phyloP scores from a whole-genome alignment of 2,329 filamentous ascomycete species.

The Grosmannia clavigera region DNA sequence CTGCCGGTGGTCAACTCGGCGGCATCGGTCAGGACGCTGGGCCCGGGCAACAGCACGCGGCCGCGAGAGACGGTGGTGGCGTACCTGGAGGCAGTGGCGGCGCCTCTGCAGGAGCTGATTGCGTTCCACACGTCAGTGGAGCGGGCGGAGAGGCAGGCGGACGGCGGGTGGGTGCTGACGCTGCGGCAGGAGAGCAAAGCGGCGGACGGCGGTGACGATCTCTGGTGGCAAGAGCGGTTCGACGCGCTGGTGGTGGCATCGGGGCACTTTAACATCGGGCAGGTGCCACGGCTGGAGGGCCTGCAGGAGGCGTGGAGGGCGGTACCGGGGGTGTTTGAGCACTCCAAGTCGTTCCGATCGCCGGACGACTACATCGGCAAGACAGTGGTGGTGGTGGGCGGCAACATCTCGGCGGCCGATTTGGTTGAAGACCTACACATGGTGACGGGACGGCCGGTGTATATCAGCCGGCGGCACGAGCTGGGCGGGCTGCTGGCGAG shows the following conservation, averaged over 20 bases:
- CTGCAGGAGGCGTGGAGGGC: conserved; percentile 22
- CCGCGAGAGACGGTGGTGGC: background rate
- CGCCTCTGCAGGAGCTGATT: background rate
- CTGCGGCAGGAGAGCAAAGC: conserved; percentile 22
- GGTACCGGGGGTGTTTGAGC: conserved; percentile 25
- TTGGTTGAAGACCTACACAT: conserved; percentile 39
- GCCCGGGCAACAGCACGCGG: conserved; percentile 3
- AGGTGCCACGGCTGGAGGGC: conserved; percentile 25
- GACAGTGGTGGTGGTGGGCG: conserved; percentile 44
- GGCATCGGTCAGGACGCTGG: background rate
- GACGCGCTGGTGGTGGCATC: conserved; percentile 28
- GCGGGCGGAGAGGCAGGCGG: conserved; percentile 37
- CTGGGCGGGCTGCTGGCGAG: conserved; percentile 23
- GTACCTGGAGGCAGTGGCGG: conserved; percentile 1
- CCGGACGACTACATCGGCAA: conserved; percentile 13
- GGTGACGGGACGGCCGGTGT: conserved; percentile 31
- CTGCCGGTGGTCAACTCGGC: conserved; percentile 2
- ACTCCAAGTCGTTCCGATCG: conserved; percentile 21
- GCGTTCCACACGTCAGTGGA: conserved; percentile 1
- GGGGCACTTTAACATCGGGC: conserved; percentile 27
- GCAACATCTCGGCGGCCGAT: conserved; percentile 45
- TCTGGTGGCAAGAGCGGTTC: conserved; percentile 24
- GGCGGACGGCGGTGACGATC: conserved; percentile 18
- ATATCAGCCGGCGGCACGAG: conserved; percentile 30
- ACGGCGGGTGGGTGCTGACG: conserved; percentile 32